Evolutionary conservation across 805 yeast species (phyloP).

Genomic region (Debaryomyces tyrocola): DNA sequence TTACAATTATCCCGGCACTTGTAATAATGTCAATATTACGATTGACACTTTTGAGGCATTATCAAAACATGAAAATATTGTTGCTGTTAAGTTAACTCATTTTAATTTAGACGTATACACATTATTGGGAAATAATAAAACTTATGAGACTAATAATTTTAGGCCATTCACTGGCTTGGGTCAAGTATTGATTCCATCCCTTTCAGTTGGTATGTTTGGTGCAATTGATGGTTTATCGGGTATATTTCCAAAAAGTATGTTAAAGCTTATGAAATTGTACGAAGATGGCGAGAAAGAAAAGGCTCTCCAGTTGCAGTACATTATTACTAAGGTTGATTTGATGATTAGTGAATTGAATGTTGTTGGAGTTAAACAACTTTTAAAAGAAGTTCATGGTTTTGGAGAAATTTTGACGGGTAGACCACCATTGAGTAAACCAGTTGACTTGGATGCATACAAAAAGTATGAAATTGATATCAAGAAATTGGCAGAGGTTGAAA

Average conservation of each 20-base stretch:
- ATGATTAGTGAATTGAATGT: conserved; percentile 28
- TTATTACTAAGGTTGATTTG: conserved; percentile 21
- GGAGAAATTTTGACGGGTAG: conserved; percentile 27
- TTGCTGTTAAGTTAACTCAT: conserved; percentile 32
- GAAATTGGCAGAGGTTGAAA: background rate
- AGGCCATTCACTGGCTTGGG: conserved; percentile 27
- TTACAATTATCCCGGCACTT: conserved; percentile 37
- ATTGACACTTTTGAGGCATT: conserved; percentile 22
- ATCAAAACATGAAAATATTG: conserved; percentile 32
- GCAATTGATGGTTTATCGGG: conserved; percentile 26
- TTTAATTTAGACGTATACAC: conserved; percentile 21
- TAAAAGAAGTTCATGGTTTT: conserved; percentile 18
- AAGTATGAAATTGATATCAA: conserved; percentile 12
- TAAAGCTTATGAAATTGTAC: conserved; percentile 13
- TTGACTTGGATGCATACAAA: conserved; percentile 6
- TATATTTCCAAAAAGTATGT: conserved; percentile 21
- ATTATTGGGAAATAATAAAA: conserved; percentile 14
- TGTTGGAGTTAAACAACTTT: conserved; percentile 27
- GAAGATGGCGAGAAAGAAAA: conserved; percentile 14
- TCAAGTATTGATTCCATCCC: conserved; percentile 22
- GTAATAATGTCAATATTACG: conserved; percentile 28
- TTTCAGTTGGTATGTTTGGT: conserved; percentile 21
- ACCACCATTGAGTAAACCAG: conserved; percentile 25
- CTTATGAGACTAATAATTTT: conserved; percentile 15
- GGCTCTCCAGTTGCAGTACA: conserved; percentile 19